A percentile compares a stretch with the other conserved stretches of the same genome.
Evolutionary conservation across 345 rosid genomes (phyloP).

Genomic region (Salix purpurea): DNA sequence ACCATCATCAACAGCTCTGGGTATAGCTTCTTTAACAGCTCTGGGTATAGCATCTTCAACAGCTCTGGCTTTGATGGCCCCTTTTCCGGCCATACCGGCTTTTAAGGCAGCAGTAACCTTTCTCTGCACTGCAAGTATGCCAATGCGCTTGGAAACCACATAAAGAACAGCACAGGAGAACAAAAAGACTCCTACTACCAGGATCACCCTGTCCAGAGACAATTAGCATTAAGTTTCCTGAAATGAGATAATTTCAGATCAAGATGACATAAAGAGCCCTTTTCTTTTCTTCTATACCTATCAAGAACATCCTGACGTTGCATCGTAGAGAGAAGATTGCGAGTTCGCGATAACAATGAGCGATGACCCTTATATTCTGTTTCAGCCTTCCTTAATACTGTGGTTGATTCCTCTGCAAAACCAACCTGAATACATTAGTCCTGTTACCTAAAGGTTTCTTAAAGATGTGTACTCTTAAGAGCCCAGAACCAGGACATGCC

Average conservation of each 20-base stretch:
- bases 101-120: constrained; percentile 71
- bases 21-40: background rate
- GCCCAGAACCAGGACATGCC: background rate
- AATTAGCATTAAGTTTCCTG: constrained; percentile 10
- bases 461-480: background rate
- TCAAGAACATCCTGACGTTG: constrained; percentile 87
- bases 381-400: constrained; percentile 75
- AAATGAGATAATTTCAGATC: background rate
- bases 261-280: background rate
- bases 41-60: too few species aligned
- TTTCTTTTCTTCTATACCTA: constrained; percentile 37
- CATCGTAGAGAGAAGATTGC: constrained; percentile 84
- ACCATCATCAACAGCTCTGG: constrained; percentile 35
- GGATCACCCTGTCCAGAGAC: constrained; percentile 53
- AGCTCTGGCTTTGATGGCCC: constrained; percentile 21
- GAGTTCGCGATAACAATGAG: constrained; percentile 72
- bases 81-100: constrained; percentile 56
- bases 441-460: constrained; percentile 5
- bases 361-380: constrained; percentile 93
- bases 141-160: constrained; percentile 81
- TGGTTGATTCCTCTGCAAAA: constrained; percentile 73
- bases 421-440: constrained; percentile 9
- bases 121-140: constrained; percentile 68
- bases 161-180: constrained; percentile 80
- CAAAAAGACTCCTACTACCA: constrained; percentile 53